Evolutionary conservation across 768 basidiomycete genomes (phyloP).

Genomic region (Cystofilobasidium bisporidii): DNA sequence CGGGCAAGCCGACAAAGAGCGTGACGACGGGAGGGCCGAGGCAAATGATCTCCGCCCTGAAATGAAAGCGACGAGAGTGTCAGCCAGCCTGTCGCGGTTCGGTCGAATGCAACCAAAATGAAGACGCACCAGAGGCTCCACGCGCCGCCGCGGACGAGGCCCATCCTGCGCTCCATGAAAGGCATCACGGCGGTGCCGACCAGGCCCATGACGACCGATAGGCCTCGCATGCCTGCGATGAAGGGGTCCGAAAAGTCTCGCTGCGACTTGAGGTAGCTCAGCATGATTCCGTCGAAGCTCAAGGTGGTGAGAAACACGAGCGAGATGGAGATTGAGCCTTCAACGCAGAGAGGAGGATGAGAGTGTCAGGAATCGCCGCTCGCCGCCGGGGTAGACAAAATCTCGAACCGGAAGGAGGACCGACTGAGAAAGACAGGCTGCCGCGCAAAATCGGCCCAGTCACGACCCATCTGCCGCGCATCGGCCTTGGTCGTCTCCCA

Average conservation of each 20-base stretch:
- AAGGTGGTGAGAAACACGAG: conserved; percentile 45
- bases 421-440: conserved; percentile 40
- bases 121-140: conserved; percentile 47
- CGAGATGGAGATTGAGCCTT: conserved; percentile 43
- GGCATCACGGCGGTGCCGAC: conserved; percentile 47
- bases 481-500: neutral
- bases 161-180: conserved; percentile 43
- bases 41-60: conserved; percentile 43
- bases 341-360: neutral
- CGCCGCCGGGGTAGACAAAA: neutral
- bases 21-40: conserved; percentile 46
- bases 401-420: neutral
- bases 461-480: conserved; percentile 7
- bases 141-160: conserved; percentile 46
- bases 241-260: conserved; percentile 45
- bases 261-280: conserved; percentile 47
- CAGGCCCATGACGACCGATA: conserved; percentile 47
- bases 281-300: conserved; percentile 50
- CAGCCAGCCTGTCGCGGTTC: neutral
- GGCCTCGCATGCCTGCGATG: conserved; percentile 47
- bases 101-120: too few species aligned
- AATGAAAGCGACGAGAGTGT: neutral
- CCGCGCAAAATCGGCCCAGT: conserved; percentile 43
- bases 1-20: conserved; percentile 39
- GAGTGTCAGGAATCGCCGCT: too few species aligned